These are phyloP conservation scores for Fraxinus americana DNA, from an alignment of 257 asterid genomes.

Conservation along the genomic window DNA sequence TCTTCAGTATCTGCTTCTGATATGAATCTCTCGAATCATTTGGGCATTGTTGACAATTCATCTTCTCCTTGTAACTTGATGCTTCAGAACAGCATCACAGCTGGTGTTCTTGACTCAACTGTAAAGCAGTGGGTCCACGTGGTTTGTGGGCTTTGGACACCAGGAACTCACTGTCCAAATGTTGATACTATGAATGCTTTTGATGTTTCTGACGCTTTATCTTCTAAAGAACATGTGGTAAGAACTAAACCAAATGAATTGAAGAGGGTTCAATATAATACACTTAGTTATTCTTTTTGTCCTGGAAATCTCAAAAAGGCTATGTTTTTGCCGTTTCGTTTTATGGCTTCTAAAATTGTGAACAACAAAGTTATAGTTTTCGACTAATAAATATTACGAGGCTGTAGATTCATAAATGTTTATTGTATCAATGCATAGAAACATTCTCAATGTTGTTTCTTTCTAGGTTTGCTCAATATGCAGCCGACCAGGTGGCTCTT, in stretches of 20 bases:
- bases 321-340: neutral
- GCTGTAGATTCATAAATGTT: neutral
- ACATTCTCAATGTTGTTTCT: neutral
- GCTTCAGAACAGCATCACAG: constrained; percentile 24
- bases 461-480: constrained; percentile 37
- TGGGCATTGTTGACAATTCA: constrained; percentile 10
- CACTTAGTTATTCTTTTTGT: neutral
- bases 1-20: neutral
- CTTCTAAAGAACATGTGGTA: constrained; percentile 23
- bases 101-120: constrained; percentile 25
- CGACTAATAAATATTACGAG: neutral
- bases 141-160: constrained; percentile 45
- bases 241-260: neutral
- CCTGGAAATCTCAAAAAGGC: neutral
- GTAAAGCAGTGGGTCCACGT: constrained; percentile 41
- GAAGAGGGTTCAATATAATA: neutral
- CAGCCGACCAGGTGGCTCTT: constrained; percentile 33
- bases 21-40: constrained; percentile 1
- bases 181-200: constrained; percentile 35
- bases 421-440: neutral
- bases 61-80: neutral
- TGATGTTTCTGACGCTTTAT: constrained; percentile 34
- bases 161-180: constrained; percentile 31
- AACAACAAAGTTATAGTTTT: neutral
- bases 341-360: neutral